Conservation (phyloP, 345 rosid species). For the Anacardium occidentale region DNA sequence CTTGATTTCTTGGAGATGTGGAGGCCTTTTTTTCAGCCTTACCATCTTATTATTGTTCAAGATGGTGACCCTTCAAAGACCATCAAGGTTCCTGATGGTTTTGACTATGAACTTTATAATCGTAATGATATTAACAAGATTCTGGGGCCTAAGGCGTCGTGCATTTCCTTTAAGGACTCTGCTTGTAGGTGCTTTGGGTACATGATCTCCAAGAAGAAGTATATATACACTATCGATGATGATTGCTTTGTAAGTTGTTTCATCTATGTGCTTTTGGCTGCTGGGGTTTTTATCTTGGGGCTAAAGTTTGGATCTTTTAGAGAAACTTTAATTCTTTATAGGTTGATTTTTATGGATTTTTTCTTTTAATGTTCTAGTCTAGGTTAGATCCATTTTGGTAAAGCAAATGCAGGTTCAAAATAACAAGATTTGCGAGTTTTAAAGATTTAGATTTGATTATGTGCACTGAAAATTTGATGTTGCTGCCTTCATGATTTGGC, state of each 20-base stretch:
- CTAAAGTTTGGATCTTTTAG: conserved; percentile 16
- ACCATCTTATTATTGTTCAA: conserved; percentile 92
- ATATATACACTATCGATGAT: conserved; percentile 92
- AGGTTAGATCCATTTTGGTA: neutral
- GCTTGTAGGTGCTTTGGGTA: conserved; percentile 98
- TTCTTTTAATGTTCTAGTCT: neutral
- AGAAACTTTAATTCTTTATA: neutral
- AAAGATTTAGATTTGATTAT: neutral
- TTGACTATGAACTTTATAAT: conserved; percentile 88
- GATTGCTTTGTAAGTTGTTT: conserved; percentile 82
- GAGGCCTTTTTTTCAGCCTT: conserved; percentile 94
- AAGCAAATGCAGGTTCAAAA: neutral
- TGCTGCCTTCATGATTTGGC: neutral
- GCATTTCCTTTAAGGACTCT: conserved; percentile 95
- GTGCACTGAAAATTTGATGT: neutral
- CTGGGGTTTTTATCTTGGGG: conserved; percentile 8
- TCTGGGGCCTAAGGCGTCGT: conserved; percentile 89
- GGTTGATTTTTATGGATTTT: neutral
- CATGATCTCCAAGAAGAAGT: conserved; percentile 98
- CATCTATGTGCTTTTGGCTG: conserved; percentile 6
- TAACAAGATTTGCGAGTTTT: neutral
- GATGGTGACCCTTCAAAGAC: conserved; percentile 91
- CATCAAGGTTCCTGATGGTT: conserved; percentile 84
- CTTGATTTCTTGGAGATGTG: conserved; percentile 96
- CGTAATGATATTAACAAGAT: conserved; percentile 84